A percentile compares a stretch with the other conserved stretches of the same genome.
Conservation (phyloP, 2,329 filamentous ascomycete species). For the Teratosphaeria pseudoeucalypti region DNA sequence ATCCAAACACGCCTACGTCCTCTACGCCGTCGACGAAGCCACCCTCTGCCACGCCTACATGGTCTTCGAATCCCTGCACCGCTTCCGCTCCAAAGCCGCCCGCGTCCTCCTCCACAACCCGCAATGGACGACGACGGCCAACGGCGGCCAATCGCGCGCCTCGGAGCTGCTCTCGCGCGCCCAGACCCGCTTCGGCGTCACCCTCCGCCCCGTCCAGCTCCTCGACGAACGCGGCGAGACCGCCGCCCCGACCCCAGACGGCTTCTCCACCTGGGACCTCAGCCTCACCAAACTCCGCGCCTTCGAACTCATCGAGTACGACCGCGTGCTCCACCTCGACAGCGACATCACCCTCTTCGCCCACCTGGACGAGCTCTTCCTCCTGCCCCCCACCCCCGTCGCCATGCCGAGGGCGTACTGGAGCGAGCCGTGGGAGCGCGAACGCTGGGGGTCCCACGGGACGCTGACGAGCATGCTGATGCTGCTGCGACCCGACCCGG, state of each 20-base stretch:
- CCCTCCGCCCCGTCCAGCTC: conserved; percentile 25
- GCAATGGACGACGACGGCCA: conserved; percentile 4
- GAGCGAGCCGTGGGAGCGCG: conserved; percentile 20
- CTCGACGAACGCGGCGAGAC: conserved; percentile 7
- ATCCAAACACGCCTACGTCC: conserved; percentile 32
- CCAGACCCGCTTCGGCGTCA: conserved; percentile 36
- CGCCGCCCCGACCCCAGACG: neutral
- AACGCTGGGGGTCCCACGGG: conserved; percentile 23
- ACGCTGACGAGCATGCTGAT: conserved; percentile 51
- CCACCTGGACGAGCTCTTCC: conserved; percentile 60
- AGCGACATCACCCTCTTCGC: conserved; percentile 51
- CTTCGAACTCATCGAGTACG: conserved; percentile 55
- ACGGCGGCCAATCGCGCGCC: conserved; percentile 4
- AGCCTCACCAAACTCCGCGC: conserved; percentile 58
- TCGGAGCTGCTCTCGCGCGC: conserved; percentile 40
- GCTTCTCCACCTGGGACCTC: conserved; percentile 41
- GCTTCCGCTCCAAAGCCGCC: conserved; percentile 32
- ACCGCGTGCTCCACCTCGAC: conserved; percentile 47
- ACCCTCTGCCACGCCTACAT: conserved; percentile 36
- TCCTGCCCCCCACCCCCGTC: conserved; percentile 48
- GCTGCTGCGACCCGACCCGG: conserved; percentile 48
- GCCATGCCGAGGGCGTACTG: conserved; percentile 65
- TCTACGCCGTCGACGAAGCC: conserved; percentile 34
- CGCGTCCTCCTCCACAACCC: conserved; percentile 32
- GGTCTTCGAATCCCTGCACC: conserved; percentile 31